A percentile compares a stretch with the other conserved stretches of the same genome.
Evolutionary conservation across 2,329 filamentous ascomycete genomes (phyloP).

Genomic region (Anthostomella pinea): DNA sequence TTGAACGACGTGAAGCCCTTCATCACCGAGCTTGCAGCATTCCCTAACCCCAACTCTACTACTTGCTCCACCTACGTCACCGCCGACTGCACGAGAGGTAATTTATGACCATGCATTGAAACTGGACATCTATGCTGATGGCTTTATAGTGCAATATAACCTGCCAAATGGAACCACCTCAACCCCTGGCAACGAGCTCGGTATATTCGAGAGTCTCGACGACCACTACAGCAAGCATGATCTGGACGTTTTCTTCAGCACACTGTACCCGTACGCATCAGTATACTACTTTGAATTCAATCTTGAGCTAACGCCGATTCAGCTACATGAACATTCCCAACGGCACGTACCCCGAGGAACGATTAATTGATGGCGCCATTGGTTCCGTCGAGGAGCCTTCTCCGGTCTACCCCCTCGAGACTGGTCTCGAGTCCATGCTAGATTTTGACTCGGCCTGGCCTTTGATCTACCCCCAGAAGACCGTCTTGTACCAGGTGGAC

Average conservation of each 20-base stretch:
- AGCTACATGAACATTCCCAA: conserved; percentile 25
- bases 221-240: conserved; percentile 36
- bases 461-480: conserved; percentile 21
- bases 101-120: conserved; percentile 12
- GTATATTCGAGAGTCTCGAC: conserved; percentile 35
- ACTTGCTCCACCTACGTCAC: conserved; percentile 23
- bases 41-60: conserved; percentile 21
- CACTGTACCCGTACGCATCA: conserved; percentile 25
- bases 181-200: conserved; percentile 22
- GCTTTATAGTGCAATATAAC: conserved; percentile 18
- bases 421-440: conserved; percentile 21
- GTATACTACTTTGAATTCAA: background rate
- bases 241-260: conserved; percentile 32
- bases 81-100: conserved; percentile 23
- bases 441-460: conserved; percentile 24
- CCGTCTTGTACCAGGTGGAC: conserved; percentile 22
- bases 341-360: conserved; percentile 33
- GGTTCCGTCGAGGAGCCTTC: conserved; percentile 23
- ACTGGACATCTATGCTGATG: conserved; percentile 1
- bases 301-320: conserved; percentile 2
- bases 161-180: conserved; percentile 20
- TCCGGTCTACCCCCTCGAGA: conserved; percentile 19
- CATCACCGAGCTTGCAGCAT: conserved; percentile 15
- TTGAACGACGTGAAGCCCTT: conserved; percentile 13
- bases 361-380: conserved; percentile 34